Evolutionary conservation across 495 filamentous ascomycete species (phyloP), one percentile per base, ranked within the genome.

Genomic region (Darksidea phi): DNA sequence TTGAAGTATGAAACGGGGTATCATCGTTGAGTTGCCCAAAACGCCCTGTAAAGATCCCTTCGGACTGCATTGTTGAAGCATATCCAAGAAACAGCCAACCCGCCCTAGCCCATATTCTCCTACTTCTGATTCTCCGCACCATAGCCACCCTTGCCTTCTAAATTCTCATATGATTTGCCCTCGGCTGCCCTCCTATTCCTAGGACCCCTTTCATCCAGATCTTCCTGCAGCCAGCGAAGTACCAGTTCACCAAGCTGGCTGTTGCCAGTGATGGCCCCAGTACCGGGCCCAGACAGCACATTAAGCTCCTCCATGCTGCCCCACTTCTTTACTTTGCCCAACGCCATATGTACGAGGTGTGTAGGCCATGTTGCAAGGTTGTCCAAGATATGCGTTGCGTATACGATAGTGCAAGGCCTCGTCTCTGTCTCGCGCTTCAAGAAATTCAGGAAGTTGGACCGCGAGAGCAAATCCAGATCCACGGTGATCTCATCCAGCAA

Each of bases 401-500:
- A 99, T 24, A 97, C 92, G 65, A 99, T 88, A 1, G 94, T 96
- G 71, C 91, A 96, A 10, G 82, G 74, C 48, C 95, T 76, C 6
- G 68, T 75, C 76, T 91, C 87, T 0, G 94, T 97, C 81, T 99
- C 94, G 20, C 79, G 79, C 71, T 90, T 89, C 69, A 99, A 70
- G 71, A 91, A 99, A 1, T 77, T 73, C n/a, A 99, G 77, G 72
- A 99, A 99, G 66, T 91, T 86, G 59, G 82, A 82, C 12, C 94
- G 79, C 28, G 82, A 88, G 59, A 97, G 79, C 25, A 99, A 78
- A 67, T 99, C 94, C 60, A 99, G 72, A 72, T 99, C 94, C 4
- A 99, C 95, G 1, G 94, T 99, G 65, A 99, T 94, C 76, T 99
- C 94, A 70, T 99, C 94, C 15, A 99, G 80, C 64, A 99, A 76